These are phyloP conservation scores for Dorcoceras hygrometricum DNA, from an alignment of 257 asterid genomes.

Conservation along the genomic window DNA sequence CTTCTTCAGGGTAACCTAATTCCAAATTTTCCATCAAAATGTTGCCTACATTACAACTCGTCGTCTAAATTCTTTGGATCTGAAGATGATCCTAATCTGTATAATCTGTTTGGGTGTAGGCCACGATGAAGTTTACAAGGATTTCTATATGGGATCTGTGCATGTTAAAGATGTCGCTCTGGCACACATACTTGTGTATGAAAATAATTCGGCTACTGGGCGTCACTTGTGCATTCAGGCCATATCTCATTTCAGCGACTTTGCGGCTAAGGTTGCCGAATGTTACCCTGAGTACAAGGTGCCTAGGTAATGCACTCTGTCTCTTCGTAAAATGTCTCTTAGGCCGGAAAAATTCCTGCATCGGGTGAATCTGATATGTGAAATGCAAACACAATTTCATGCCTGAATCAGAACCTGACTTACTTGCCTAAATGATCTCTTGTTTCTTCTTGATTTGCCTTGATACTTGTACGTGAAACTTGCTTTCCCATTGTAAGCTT, in stretches of 20 bases:
- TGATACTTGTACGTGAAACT: too few relatives aligned
- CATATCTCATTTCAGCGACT: slow-evolving; percentile 52
- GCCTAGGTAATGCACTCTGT: slow-evolving; percentile 42
- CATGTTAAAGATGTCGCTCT: slow-evolving; percentile 44
- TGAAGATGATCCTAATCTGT: slow-evolving; percentile 23
- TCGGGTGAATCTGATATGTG: background rate
- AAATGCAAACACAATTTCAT: background rate
- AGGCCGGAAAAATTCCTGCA: slow-evolving; percentile 1
- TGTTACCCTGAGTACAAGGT: slow-evolving; percentile 52
- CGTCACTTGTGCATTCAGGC: slow-evolving; percentile 42
- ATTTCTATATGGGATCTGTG: slow-evolving; percentile 33
- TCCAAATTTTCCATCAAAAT: background rate
- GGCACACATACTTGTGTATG: slow-evolving; percentile 40
- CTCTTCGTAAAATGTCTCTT: background rate
- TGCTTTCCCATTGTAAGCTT: too few relatives aligned
- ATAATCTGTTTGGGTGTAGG: slow-evolving; percentile 35
- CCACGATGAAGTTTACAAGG: slow-evolving; percentile 37
- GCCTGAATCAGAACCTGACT: too few relatives aligned
- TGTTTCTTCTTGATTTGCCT: too few relatives aligned
- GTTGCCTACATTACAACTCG: too few relatives aligned
- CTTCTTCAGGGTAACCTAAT: slow-evolving; percentile 70
- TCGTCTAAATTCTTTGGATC: background rate
- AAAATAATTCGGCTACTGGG: slow-evolving; percentile 37
- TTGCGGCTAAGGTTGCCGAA: slow-evolving; percentile 62
- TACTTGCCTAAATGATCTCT: too few relatives aligned